Percentiles rank a stretch among this genome's conserved stretches.
Evolutionary conservation across 352 stramenopile species (phyloP).

Genomic region (Pythium guiyangense): DNA sequence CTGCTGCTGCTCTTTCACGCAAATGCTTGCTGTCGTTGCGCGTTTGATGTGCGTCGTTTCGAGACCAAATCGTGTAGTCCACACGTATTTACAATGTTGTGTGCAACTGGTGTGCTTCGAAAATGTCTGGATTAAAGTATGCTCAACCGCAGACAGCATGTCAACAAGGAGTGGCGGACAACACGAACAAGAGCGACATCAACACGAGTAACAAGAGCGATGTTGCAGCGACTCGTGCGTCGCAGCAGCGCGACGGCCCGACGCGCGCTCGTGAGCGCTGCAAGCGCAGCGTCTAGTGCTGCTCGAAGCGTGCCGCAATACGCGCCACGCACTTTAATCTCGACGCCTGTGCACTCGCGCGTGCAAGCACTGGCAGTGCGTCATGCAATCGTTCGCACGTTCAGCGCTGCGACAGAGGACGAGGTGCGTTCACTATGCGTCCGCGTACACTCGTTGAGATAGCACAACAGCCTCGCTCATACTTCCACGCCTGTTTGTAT

Average conservation of each 20-base stretch:
- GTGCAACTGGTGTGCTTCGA: no score
- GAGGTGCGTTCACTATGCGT: slow-evolving; percentile 29
- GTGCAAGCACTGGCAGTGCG: slow-evolving; percentile 1
- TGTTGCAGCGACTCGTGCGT: slow-evolving; percentile 10
- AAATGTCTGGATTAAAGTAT: no score
- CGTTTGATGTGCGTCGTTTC: slow-evolving; percentile 4
- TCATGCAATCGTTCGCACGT: slow-evolving; percentile 7
- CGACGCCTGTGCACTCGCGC: background rate
- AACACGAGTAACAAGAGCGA: background rate
- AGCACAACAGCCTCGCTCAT: no score
- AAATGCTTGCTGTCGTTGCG: background rate
- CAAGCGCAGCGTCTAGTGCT: background rate
- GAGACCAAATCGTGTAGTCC: background rate
- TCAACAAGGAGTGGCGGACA: background rate
- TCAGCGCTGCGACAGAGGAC: slow-evolving; percentile 24
- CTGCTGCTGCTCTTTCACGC: no score
- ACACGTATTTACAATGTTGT: no score
- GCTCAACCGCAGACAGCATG: background rate
- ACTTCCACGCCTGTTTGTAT: no score
- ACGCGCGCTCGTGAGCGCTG: background rate
- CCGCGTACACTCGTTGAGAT: no score
- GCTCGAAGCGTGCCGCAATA: background rate
- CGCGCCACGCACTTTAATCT: background rate
- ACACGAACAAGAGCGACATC: background rate
- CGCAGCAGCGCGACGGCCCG: background rate